phyloP scores from a whole-genome alignment of 2,329 filamentous ascomycete genomes.

The Rutstroemia sydowiana region DNA sequence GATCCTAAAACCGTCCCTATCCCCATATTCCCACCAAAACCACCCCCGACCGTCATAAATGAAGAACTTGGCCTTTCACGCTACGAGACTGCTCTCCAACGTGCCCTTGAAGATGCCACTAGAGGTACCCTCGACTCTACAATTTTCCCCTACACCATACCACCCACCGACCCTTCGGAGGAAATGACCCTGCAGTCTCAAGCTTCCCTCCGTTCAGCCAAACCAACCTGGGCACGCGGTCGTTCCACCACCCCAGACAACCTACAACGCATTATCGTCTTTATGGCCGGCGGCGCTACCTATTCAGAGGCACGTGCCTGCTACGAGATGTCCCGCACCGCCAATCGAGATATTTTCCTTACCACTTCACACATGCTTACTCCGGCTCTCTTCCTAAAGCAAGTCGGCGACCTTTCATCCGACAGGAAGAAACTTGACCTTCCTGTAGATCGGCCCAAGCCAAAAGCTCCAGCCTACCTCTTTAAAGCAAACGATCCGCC shows the following conservation, averaged over 20 bases:
- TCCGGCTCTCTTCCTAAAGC: slow-evolving; percentile 72
- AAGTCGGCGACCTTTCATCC: slow-evolving; percentile 70
- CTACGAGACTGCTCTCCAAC: slow-evolving; percentile 74
- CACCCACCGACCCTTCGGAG: slow-evolving; percentile 56
- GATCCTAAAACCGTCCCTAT: slow-evolving; percentile 50
- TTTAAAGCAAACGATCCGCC: slow-evolving; percentile 64
- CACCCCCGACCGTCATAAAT: slow-evolving; percentile 44
- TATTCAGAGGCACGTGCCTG: slow-evolving; percentile 85
- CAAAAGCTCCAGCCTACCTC: slow-evolving; percentile 77
- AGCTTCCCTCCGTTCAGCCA: slow-evolving; percentile 79
- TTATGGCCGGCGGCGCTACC: slow-evolving; percentile 91
- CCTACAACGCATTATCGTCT: slow-evolving; percentile 83
- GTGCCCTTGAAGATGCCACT: slow-evolving; percentile 70
- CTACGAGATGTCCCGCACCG: slow-evolving; percentile 72
- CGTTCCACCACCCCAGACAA: slow-evolving; percentile 70
- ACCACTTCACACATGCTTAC: slow-evolving; percentile 89
- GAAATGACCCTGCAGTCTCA: slow-evolving; percentile 48
- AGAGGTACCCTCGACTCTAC: slow-evolving; percentile 59
- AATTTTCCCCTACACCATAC: slow-evolving; percentile 66
- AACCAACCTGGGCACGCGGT: slow-evolving; percentile 90
- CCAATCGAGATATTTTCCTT: slow-evolving; percentile 77
- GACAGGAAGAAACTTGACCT: slow-evolving; percentile 72
- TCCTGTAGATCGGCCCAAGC: slow-evolving; percentile 71
- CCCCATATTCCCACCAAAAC: slow-evolving; percentile 66
- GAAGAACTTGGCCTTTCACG: slow-evolving; percentile 84